phyloP scores from a whole-genome alignment of 2,329 filamentous ascomycete species.

The Monilinia vaccinii-corymbosi region DNA sequence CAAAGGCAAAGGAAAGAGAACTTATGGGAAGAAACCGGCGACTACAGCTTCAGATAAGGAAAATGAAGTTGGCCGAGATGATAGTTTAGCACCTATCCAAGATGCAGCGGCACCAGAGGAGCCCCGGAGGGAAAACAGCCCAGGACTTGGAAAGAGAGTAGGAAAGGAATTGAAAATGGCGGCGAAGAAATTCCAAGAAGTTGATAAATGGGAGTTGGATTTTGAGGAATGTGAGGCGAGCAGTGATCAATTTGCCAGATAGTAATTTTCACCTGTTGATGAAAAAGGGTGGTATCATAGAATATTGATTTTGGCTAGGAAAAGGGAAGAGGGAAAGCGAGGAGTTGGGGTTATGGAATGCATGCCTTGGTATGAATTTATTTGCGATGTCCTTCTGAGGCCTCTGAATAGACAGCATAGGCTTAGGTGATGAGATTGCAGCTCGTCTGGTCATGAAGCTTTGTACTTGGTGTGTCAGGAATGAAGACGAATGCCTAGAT shows the following conservation, averaged over 20 bases:
- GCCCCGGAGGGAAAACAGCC: slow-evolving; percentile 28
- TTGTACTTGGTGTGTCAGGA: background rate
- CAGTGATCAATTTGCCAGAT: slow-evolving; percentile 25
- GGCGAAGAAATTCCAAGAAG: slow-evolving; percentile 56
- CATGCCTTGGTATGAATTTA: background rate
- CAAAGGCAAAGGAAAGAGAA: slow-evolving; percentile 29
- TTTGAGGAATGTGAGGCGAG: slow-evolving; percentile 54
- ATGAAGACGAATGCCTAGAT: background rate
- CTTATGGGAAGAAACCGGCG: slow-evolving; percentile 32
- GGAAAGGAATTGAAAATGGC: slow-evolving; percentile 44
- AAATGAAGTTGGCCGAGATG: slow-evolving; percentile 37
- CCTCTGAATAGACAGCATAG: background rate
- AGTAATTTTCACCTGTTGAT: background rate
- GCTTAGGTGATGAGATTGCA: background rate
- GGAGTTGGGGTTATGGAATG: background rate
- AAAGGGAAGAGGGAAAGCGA: background rate
- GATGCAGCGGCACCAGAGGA: slow-evolving; percentile 34
- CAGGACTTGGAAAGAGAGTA: slow-evolving; percentile 33
- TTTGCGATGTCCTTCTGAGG: background rate
- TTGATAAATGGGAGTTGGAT: slow-evolving; percentile 59
- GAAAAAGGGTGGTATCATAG: background rate
- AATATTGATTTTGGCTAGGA: background rate
- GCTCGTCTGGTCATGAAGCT: background rate
- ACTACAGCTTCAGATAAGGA: slow-evolving; percentile 48
- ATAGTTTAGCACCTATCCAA: slow-evolving; percentile 35